Evolutionary conservation across 805 yeast genomes (phyloP), one percentile per base, ranked within the genome.

Genomic region (Lipomyces lipofer): DNA sequence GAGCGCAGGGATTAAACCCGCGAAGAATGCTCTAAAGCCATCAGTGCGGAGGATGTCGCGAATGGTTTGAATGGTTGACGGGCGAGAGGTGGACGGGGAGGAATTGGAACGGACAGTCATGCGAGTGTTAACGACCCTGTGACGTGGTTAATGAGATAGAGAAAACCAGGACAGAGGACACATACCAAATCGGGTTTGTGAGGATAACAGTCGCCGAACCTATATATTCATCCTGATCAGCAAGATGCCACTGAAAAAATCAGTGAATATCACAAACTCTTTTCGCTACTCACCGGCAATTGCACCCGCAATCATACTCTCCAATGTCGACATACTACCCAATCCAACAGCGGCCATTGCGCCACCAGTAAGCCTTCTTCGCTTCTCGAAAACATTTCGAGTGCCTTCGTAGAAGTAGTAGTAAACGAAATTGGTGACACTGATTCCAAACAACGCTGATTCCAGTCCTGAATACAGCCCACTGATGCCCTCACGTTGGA

Each of bases 401-500:
- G 90, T 76, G 51, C 85, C 78, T 69, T 90, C 97, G 66, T 91
- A 91, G 69, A 89, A 88, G 74, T 90, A 91, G 72, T 91, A 91
- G 73, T 91, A 91, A 52, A 88, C 82, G 66, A 90, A 85, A 71
- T 92, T 91, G 61, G 95, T 88, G 46, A 89, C 74, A 2, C 92
- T 80, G 69, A 89, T 85, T 2, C 97, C 98, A 60, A 83, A 81
- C 45, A 91, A 71, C 0, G 97, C 97, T 62, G 92, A 83, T 64
- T 88, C 95, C 56, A 91, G 75, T 2, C 98, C 98, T 1, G 91
- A 76, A 67, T 90, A 91, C 50, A 88, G 78, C 2, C 92, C 90
- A 12, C 71, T 45, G 13, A 85, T 64, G 7, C 95, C 91, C 61
- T 85, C 85, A 43, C 79, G 75, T 48, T 73, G 70, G 47, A 80